Conservation (phyloP, 768 basidiomycete genomes). For the Chalciporus piperatus region DNA sequence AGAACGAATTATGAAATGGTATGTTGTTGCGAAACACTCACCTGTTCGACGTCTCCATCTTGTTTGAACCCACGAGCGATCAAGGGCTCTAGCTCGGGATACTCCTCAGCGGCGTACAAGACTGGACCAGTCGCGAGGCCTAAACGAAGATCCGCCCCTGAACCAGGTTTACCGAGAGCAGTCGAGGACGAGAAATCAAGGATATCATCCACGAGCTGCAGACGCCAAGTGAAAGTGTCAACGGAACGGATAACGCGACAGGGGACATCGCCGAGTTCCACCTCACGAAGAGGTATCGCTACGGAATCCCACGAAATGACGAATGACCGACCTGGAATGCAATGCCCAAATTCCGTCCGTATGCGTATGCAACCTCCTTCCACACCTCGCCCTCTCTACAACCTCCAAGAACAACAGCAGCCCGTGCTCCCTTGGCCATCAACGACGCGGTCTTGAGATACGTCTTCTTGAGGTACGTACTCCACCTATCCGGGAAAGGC, state of each 20-base stretch:
- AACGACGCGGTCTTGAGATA: conserved; percentile 91
- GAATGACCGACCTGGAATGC: conserved; percentile 80
- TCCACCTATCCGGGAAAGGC: conserved; percentile 56
- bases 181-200: conserved; percentile 85
- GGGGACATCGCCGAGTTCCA: neutral
- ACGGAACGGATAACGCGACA: neutral
- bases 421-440: conserved; percentile 84
- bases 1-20: neutral
- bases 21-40: conserved; percentile 33
- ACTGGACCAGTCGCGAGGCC: conserved; percentile 86
- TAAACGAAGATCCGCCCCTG: conserved; percentile 75
- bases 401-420: conserved; percentile 86
- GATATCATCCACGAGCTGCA: conserved; percentile 90
- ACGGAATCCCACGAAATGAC: neutral
- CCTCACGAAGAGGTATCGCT: neutral
- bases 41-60: conserved; percentile 78
- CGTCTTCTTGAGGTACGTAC: conserved; percentile 83
- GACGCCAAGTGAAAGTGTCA: neutral
- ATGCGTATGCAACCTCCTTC: conserved; percentile 89
- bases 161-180: conserved; percentile 83
- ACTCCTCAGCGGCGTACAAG: conserved; percentile 83
- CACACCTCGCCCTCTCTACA: conserved; percentile 71
- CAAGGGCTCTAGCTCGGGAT: conserved; percentile 70
- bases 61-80: conserved; percentile 76
- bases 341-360: conserved; percentile 86